These are phyloP conservation scores for Cercospora nicotianae DNA, from an alignment of 2,329 filamentous ascomycete species.

Conservation along the genomic window DNA sequence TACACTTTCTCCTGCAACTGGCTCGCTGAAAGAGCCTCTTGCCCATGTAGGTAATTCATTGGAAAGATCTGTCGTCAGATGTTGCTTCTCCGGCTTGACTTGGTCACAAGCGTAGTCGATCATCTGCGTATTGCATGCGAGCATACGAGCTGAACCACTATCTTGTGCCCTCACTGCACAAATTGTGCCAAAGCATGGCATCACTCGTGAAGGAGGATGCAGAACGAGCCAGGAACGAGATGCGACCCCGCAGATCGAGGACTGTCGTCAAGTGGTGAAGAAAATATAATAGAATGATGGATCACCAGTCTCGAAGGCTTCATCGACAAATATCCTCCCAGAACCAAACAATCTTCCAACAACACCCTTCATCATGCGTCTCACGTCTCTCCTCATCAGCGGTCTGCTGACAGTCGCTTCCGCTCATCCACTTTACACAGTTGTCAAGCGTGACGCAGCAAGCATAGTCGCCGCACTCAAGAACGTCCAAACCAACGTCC, in stretches of 20 bases:
- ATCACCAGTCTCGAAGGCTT: not conserved
- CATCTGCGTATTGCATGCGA: not conserved
- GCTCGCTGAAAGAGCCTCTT: not conserved
- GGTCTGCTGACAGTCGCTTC: conserved; percentile 16
- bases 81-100: conserved; percentile 2
- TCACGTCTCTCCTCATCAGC: conserved; percentile 12
- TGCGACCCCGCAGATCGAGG: conserved; percentile 4
- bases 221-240: not conserved
- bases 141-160: conserved; percentile 1
- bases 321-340: not conserved
- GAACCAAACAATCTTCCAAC: not conserved
- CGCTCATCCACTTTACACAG: conserved; percentile 7
- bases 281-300: not conserved
- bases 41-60: not conserved
- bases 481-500: conserved; percentile 20
- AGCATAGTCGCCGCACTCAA: conserved; percentile 19
- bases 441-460: conserved; percentile 22
- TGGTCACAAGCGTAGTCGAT: not conserved
- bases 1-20: not conserved
- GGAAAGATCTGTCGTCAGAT: not conserved
- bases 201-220: not conserved
- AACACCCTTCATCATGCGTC: conserved; percentile 1
- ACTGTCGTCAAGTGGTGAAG: not conserved
- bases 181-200: conserved; percentile 1
- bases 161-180: not conserved